phyloP scores from a whole-genome alignment of 164 flowering plant species.

The Platanus orientalis region DNA sequence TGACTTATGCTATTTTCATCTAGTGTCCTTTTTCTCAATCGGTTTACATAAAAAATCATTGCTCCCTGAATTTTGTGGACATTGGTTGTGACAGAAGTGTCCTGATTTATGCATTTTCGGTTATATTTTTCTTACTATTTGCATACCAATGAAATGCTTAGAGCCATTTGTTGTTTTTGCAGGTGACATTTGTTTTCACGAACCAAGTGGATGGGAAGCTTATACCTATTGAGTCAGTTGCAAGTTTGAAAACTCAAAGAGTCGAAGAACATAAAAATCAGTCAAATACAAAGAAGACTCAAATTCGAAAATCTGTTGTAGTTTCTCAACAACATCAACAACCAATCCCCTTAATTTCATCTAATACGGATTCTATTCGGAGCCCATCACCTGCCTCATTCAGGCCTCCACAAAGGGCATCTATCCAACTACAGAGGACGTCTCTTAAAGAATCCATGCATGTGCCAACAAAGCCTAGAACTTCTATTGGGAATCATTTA shows the following conservation, averaged over 20 bases:
- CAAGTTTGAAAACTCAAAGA: constrained; percentile 25
- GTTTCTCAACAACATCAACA: constrained; percentile 20
- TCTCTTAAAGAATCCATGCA: constrained; percentile 24
- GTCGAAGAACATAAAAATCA: constrained; percentile 15
- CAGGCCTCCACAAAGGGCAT: constrained; percentile 20
- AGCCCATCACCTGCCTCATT: constrained; percentile 15
- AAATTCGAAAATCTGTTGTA: constrained; percentile 10
- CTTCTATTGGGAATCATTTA: constrained; percentile 26
- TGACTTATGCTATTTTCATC: no score
- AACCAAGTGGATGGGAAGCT: constrained; percentile 97
- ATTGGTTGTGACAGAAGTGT: no score
- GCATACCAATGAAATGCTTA: constrained; percentile 3
- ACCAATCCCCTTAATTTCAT: constrained; percentile 22
- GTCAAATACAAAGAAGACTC: constrained; percentile 12
- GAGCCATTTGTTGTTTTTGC: constrained; percentile 17
- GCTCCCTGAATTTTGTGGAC: no score
- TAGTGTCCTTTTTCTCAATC: no score
- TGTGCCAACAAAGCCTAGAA: constrained; percentile 24
- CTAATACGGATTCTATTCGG: constrained; percentile 19
- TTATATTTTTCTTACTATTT: no score
- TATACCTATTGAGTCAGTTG: constrained; percentile 61
- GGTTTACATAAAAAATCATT: no score
- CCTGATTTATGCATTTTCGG: no score
- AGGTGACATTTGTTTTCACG: constrained; percentile 96
- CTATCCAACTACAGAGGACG: constrained; percentile 26